phyloP scores from a whole-genome alignment of 1,139 yeast species.

The Suhomyces kunorum region DNA sequence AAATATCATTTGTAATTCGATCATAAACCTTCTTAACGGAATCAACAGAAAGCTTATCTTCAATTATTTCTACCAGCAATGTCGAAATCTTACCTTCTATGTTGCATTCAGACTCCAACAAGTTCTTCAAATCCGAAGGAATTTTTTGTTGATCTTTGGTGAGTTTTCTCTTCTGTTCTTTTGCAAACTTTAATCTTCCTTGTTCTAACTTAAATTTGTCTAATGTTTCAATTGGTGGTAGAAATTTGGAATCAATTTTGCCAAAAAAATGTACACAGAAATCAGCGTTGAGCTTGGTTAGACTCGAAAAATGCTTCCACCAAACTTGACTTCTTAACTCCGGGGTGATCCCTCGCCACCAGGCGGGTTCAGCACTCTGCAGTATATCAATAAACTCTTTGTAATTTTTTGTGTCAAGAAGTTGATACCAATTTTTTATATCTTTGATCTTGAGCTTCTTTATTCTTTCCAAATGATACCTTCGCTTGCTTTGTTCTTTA shows the following conservation, averaged over 20 bases:
- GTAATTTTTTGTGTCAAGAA: constrained; percentile 25
- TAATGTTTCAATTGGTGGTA: constrained; percentile 7
- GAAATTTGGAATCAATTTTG: constrained; percentile 13
- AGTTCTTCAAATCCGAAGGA: neutral
- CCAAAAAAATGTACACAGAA: constrained; percentile 23
- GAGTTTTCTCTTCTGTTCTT: constrained; percentile 6
- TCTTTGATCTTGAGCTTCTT: constrained; percentile 37
- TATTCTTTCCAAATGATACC: constrained; percentile 28
- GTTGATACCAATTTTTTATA: constrained; percentile 44
- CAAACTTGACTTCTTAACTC: constrained; percentile 51
- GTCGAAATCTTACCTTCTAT: neutral
- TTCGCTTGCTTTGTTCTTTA: constrained; percentile 31
- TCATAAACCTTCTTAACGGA: constrained; percentile 12
- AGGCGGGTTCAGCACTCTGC: constrained; percentile 44
- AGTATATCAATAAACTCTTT: constrained; percentile 31
- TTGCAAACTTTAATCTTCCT: constrained; percentile 4
- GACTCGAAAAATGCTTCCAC: constrained; percentile 41
- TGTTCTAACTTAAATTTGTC: constrained; percentile 8
- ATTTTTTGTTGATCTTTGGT: neutral
- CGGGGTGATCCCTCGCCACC: constrained; percentile 71
- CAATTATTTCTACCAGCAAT: neutral
- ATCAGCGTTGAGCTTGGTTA: constrained; percentile 19
- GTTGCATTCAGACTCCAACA: neutral
- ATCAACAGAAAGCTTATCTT: constrained; percentile 5
- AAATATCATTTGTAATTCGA: constrained; percentile 25